Percentiles rank a stretch among this genome's conserved stretches.
phyloP scores from a whole-genome alignment of 139 green algal species.

The Astrephomene gubernaculifera region DNA sequence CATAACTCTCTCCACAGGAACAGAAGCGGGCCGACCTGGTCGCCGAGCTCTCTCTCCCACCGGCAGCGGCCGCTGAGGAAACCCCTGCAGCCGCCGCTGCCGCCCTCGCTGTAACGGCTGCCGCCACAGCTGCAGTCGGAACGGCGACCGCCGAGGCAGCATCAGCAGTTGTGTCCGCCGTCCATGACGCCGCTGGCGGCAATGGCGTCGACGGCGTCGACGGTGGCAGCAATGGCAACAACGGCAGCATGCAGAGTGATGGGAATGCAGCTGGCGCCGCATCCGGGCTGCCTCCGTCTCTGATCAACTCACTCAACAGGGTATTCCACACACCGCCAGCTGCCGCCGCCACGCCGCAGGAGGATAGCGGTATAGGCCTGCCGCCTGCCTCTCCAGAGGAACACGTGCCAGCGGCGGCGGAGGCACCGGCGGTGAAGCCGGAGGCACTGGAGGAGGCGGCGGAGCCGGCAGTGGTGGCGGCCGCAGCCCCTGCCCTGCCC shows the following conservation, averaged over 20 bases:
- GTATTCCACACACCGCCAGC: not conserved
- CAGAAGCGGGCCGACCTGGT: not conserved
- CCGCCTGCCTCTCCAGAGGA: too few relatives aligned
- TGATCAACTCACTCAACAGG: conserved; percentile 1
- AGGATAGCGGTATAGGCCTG: too few relatives aligned
- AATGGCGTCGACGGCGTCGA: not conserved
- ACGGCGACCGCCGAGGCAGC: not conserved
- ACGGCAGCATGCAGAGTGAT: too few relatives aligned
- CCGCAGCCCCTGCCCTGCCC: not conserved
- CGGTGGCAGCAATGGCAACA: not conserved
- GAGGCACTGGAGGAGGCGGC: not conserved
- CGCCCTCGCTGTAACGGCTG: too few relatives aligned
- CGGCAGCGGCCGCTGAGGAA: not conserved
- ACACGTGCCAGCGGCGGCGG: not conserved
- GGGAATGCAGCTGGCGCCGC: not conserved
- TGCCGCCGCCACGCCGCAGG: not conserved
- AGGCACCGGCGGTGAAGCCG: not conserved
- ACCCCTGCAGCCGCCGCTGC: too few relatives aligned
- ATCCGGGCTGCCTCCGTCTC: not conserved
- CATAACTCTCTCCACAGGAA: not conserved
- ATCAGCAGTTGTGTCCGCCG: not conserved
- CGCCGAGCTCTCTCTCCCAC: not conserved
- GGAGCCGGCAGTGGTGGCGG: not conserved
- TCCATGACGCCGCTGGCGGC: not conserved
- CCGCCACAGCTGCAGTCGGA: too few relatives aligned